Evolutionary conservation across 78 protist genomes (phyloP), one percentile per base, ranked within the genome.

Genomic region (Guillardia theta): DNA sequence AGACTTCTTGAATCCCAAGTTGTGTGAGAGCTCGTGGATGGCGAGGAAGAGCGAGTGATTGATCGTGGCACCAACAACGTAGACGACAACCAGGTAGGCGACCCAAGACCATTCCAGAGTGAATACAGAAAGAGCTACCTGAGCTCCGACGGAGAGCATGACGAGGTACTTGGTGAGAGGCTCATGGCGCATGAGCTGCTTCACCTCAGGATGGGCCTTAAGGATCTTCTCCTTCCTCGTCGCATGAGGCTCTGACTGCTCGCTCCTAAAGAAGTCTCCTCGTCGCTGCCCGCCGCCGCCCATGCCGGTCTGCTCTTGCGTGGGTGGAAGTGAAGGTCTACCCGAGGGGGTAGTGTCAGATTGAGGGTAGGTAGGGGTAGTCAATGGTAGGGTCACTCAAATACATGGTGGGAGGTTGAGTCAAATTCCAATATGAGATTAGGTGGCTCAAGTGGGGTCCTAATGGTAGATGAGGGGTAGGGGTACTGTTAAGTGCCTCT

Each of bases 21-120:
- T 94, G 64, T 97, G 98, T 6, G 96, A 76, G 33, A 95, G 77
- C 53, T 97, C 98, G 58, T 97, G 98, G 48, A 97, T 94, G 15
- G 95, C 95, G 43, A 97, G 95, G 94, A 94, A 93, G 39, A 96
- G 77, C 10, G 96, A 70, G 93, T 97, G 98, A 88, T 95, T 94
- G 39, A 39, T 80, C 5, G 95, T 87, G 43, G 95, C 98, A 39
- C 97, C 97, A 45, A 97, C 70, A 54, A 96, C 64, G 41, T 96
- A 97, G 2, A 97, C 97, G 19, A 46, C 92, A 0, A 76, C 93
- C 43, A 95, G 64, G 10, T 70, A 95, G 33, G 47, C 3, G 21
- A n/a, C 46, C 96, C 96, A 95, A 30, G 78, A 24, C 88, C 88
- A 88, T 44, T 70, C 83, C 41, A 22, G 83, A 36, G 83, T 70